phyloP scores from a whole-genome alignment of 1,139 yeast species.

The Scheffersomyces insectosa region DNA sequence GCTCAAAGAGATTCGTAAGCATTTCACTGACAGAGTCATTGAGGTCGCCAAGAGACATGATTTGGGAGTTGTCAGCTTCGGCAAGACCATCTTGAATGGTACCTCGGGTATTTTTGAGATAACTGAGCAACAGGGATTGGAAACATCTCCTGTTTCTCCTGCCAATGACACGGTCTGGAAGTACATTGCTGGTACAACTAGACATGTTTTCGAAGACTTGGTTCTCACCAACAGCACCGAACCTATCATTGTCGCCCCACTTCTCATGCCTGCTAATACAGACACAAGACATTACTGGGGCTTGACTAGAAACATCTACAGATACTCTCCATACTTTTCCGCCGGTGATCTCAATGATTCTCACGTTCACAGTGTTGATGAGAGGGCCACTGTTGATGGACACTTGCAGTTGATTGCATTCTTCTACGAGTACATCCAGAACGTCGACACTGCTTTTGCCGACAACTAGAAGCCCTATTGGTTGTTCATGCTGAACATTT shows the following conservation, averaged over 20 bases:
- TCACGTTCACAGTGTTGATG: slow-evolving; percentile 44
- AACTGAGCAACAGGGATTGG: slow-evolving; percentile 15
- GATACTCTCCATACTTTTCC: slow-evolving; percentile 53
- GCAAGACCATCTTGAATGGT: slow-evolving; percentile 19
- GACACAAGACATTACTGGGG: slow-evolving; percentile 82
- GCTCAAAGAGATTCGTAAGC: slow-evolving; percentile 21
- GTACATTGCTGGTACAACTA: slow-evolving; percentile 40
- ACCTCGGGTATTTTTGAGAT: slow-evolving; percentile 29
- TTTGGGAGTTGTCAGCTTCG: slow-evolving; percentile 13
- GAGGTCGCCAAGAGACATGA: slow-evolving; percentile 26
- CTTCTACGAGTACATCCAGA: slow-evolving; percentile 37
- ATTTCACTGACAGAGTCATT: slow-evolving; percentile 23
- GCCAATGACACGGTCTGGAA: slow-evolving; percentile 40
- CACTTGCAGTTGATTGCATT: slow-evolving; percentile 46
- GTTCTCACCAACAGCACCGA: slow-evolving; percentile 33
- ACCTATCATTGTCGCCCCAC: slow-evolving; percentile 60
- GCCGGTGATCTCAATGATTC: slow-evolving; percentile 17
- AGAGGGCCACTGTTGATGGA: slow-evolving; percentile 32
- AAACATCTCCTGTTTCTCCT: slow-evolving; percentile 42
- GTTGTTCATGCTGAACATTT: too few species aligned
- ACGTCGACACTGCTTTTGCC: slow-evolving; percentile 16
- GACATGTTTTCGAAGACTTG: slow-evolving; percentile 45
- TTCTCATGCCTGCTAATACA: slow-evolving; percentile 76
- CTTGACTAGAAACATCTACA: slow-evolving; percentile 69
- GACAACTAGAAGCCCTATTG: slow-evolving; percentile 3